A percentile compares a stretch with the other conserved stretches of the same genome.
These are phyloP conservation scores for Kazachstania viticola DNA, from an alignment of 805 yeast species.

Conservation along the genomic window DNA sequence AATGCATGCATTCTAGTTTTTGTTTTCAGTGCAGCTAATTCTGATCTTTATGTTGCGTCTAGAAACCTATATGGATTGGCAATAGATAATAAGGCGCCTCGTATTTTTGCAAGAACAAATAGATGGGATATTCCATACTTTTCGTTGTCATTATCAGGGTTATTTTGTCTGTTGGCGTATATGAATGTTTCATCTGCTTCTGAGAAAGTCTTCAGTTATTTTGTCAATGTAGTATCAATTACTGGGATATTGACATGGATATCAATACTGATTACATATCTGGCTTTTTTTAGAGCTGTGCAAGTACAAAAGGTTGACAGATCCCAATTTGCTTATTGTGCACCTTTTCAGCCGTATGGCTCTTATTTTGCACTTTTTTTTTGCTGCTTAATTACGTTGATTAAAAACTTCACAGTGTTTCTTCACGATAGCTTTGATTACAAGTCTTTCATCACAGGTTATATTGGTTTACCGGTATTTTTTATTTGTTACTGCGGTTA, in stretches of 20 bases:
- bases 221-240: conserved; percentile 51
- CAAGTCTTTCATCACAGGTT: conserved; percentile 62
- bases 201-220: conserved; percentile 43
- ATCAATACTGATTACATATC: conserved; percentile 41
- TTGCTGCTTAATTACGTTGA: conserved; percentile 43
- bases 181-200: conserved; percentile 40
- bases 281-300: conserved; percentile 50
- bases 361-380: conserved; percentile 43
- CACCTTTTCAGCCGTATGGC: conserved; percentile 62
- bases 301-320: conserved; percentile 34
- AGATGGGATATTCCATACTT: conserved; percentile 56
- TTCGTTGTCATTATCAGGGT: conserved; percentile 36
- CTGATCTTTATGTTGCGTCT: conserved; percentile 67
- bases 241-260: conserved; percentile 52
- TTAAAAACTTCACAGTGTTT: conserved; percentile 65
- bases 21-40: conserved; percentile 73
- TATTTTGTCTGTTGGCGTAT: conserved; percentile 44
- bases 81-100: conserved; percentile 64
- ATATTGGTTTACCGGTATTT: conserved; percentile 53
- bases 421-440: conserved; percentile 47
- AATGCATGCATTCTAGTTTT: conserved; percentile 70
- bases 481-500: conserved; percentile 43
- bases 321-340: conserved; percentile 39
- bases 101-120: conserved; percentile 49
- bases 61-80: conserved; percentile 65